Evolutionary conservation across 2,329 filamentous ascomycete species (phyloP).

Genomic region (Stemphylium vesicarium): DNA sequence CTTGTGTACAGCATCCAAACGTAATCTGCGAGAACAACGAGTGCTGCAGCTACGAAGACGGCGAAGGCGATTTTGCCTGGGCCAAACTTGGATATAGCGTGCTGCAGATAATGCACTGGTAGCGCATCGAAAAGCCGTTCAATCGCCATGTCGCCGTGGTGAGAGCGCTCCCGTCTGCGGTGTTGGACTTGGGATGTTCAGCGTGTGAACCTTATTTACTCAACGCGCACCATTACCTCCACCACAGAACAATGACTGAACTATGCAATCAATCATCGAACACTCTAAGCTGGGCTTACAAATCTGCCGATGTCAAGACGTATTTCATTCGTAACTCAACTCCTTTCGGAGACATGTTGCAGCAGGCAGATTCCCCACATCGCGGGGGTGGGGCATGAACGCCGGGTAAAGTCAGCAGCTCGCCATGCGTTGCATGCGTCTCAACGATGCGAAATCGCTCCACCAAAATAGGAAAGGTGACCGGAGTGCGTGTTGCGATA

Average conservation of each 20-base stretch:
- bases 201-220: neutral
- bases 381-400: constrained; percentile 34
- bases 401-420: constrained; percentile 29
- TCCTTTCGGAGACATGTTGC: neutral
- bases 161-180: neutral
- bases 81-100: constrained; percentile 42
- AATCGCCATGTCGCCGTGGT: constrained; percentile 31
- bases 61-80: constrained; percentile 29
- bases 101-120: constrained; percentile 37
- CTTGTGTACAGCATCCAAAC: constrained; percentile 58
- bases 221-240: neutral
- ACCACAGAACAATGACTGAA: neutral
- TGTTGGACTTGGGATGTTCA: neutral
- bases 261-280: neutral
- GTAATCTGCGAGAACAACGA: constrained; percentile 53
- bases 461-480: too few species aligned
- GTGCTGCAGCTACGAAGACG: constrained; percentile 26
- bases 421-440: neutral
- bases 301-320: neutral
- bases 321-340: neutral
- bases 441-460: neutral
- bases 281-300: neutral
- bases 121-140: constrained; percentile 38
- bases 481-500: too few species aligned
- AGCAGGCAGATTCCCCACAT: constrained; percentile 33